Conservation (phyloP, 306 rosid species). For the Citrullus colocynthis region DNA sequence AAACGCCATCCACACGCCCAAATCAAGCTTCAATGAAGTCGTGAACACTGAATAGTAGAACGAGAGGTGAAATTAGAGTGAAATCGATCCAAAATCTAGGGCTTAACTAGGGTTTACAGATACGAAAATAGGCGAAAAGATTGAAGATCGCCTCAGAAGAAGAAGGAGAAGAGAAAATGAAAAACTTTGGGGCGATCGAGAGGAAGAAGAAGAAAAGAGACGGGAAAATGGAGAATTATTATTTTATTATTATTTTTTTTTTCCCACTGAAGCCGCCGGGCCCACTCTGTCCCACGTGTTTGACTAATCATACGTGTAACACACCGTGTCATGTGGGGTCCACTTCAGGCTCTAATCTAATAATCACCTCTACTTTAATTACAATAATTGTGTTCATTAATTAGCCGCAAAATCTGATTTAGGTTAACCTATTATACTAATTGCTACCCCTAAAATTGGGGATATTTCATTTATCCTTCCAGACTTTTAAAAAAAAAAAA, state of each 20-base stretch:
- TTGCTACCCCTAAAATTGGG: too few relatives aligned
- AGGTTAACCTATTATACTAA: background rate
- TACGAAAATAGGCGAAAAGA: background rate
- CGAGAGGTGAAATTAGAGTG: background rate
- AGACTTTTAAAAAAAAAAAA: too few relatives aligned
- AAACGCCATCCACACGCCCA: slow-evolving; percentile 11
- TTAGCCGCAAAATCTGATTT: background rate
- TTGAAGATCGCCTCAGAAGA: background rate
- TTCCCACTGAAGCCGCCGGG: slow-evolving; percentile 1
- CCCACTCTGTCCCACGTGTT: slow-evolving; percentile 6
- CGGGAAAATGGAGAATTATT: background rate
- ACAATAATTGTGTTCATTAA: background rate
- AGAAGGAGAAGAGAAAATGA: background rate
- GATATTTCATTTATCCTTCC: too few relatives aligned
- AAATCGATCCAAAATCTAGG: background rate
- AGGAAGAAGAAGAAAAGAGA: background rate
- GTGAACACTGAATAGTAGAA: background rate
- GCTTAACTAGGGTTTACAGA: background rate
- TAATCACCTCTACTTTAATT: background rate
- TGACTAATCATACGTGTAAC: background rate
- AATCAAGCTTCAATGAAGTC: background rate
- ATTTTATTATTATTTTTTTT: too few relatives aligned
- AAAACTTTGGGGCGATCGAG: background rate
- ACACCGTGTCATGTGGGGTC: background rate
- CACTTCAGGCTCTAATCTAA: background rate